Evolutionary conservation across 768 basidiomycete species (phyloP), one percentile per base, ranked within the genome.

Genomic region (Holtermanniella nyarrowii): DNA sequence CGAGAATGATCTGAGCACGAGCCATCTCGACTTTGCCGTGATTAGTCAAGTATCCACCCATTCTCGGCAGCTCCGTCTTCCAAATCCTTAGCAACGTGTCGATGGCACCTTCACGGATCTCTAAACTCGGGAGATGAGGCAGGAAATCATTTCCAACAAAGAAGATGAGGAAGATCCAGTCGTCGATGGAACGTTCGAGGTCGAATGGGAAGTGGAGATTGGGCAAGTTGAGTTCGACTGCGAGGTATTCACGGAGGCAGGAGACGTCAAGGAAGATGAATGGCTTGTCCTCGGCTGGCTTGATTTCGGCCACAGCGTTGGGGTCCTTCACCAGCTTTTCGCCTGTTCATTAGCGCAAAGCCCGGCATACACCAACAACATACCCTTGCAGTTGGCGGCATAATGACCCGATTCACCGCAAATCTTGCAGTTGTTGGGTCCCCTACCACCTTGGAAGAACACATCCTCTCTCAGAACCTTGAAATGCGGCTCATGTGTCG

Each of bases 121-220:
- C 95, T 78, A 99, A 81, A 53, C 86, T 88, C 22, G 95, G 95
- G 52, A 99, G 78, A 76, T 99, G 95, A 20, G 95, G 95, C 63
- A 99, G 79, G 79, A 99, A 91, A 77, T 96, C 89, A 76, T 99
- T 99, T 62, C 95, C 95, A 71, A 99, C 95, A 74, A 99, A 96
- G 82, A 99, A 99, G 62, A 97, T 97, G 66, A 99, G 81, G 67
- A 99, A 82, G 62, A 99, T 88, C 95, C 95, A 99, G 73, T 99
- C 95, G 79, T 99, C 95, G 73, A 99, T 86, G 31, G 95, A 90
- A 73, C 85, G 83, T 74, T 99, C 95, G 72, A 96, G 77, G 64
- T 86, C 82, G 79, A 93, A 96, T 26, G 84, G 82, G 75, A 95
- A 90, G 1, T 82, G 75, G 16, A 79, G 72, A 54, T 79, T 74